Evolutionary conservation across 345 rosid species (phyloP).

Genomic region (Heritiera littoralis): DNA sequence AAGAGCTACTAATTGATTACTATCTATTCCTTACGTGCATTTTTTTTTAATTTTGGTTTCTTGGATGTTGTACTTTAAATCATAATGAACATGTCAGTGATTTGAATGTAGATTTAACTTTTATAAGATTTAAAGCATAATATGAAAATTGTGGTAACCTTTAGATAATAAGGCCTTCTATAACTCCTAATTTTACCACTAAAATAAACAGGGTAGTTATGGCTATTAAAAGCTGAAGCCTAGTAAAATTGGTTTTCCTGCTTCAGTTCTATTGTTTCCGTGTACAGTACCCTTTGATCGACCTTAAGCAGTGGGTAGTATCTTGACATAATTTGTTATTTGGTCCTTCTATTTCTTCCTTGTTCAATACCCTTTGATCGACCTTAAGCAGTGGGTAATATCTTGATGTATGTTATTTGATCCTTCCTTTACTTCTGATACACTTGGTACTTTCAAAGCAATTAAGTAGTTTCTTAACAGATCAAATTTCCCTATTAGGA

Average conservation of each 20-base stretch:
- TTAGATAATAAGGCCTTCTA: not conserved
- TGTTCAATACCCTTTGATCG: not conserved
- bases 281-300: no score
- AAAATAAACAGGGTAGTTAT: not conserved
- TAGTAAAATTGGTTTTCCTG: not conserved
- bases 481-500: not conserved
- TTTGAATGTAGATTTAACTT: slow-evolving; percentile 1
- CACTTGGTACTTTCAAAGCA: not conserved
- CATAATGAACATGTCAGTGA: not conserved
- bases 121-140: not conserved
- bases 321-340: no score
- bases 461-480: not conserved
- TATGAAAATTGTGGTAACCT: not conserved
- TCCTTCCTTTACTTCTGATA: not conserved
- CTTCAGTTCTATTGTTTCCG: not conserved
- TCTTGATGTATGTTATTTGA: not conserved
- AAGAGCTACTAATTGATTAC: not conserved
- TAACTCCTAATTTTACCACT: not conserved
- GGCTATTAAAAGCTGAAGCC: not conserved
- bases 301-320: no score
- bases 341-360: not conserved
- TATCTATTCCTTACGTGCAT: not conserved
- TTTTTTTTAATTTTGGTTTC: not conserved
- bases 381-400: not conserved
- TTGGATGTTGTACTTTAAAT: slow-evolving; percentile 2